Percentiles rank a stretch among this genome's conserved stretches.
phyloP scores from a whole-genome alignment of 2,329 filamentous ascomycete genomes.

The Aspergillus eucalypticola region DNA sequence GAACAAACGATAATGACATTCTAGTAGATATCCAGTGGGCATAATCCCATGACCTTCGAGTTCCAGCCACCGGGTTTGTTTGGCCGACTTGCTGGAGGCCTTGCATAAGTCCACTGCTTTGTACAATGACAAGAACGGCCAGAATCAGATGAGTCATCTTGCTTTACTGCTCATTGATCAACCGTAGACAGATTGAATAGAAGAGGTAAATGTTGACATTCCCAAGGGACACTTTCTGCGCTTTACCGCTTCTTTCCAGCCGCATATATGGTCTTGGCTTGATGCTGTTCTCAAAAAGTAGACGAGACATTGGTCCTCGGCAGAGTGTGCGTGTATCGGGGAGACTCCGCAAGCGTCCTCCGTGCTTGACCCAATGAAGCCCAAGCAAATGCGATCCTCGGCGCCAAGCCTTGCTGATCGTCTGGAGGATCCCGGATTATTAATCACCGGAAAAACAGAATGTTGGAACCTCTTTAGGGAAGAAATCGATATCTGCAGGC shows the following conservation, averaged over 20 bases:
- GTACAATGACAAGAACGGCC: too few relatives aligned
- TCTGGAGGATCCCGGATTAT: conserved; percentile 2
- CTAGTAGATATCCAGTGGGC: too few relatives aligned
- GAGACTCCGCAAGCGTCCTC: not conserved
- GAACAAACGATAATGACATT: too few relatives aligned
- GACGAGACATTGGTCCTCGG: not conserved
- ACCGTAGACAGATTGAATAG: too few relatives aligned
- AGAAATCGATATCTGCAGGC: not conserved
- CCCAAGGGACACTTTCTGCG: not conserved
- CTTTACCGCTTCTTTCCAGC: not conserved
- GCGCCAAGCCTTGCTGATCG: not conserved
- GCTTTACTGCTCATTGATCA: too few relatives aligned
- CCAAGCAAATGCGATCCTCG: not conserved
- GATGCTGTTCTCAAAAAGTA: not conserved
- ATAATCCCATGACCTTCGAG: too few relatives aligned
- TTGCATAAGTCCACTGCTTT: too few relatives aligned
- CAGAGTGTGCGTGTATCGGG: not conserved
- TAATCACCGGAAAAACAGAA: not conserved
- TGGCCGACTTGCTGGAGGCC: too few relatives aligned
- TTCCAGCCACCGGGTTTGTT: too few relatives aligned
- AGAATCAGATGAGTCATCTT: too few relatives aligned
- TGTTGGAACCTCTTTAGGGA: too few relatives aligned
- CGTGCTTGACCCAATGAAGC: not conserved
- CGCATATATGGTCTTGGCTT: not conserved
- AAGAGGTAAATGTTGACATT: not conserved